These are phyloP conservation scores for Tulasnella sp. DNA, from an alignment of 768 basidiomycete species.

Conservation along the genomic window DNA sequence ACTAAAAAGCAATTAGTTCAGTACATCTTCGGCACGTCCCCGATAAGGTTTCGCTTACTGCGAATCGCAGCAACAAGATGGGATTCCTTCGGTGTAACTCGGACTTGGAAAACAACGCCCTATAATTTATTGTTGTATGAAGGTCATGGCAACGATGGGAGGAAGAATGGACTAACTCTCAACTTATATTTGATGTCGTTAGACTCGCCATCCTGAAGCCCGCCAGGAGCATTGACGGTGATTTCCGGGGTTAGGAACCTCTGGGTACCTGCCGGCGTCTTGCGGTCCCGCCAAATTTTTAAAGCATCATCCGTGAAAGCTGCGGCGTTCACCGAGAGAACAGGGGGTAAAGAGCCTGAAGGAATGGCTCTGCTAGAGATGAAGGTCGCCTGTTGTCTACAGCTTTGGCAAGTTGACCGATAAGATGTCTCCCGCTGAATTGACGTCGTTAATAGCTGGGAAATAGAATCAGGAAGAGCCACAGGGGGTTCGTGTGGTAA, in stretches of 20 bases:
- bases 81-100: conserved; percentile 68
- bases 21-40: neutral
- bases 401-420: conserved; percentile 83
- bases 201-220: conserved; percentile 64
- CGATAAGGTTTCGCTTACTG: conserved; percentile 52
- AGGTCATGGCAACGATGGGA: neutral
- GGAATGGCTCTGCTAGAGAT: conserved; percentile 68
- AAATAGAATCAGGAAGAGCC: conserved; percentile 54
- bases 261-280: conserved; percentile 43
- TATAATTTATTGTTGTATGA: conserved; percentile 43
- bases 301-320: conserved; percentile 75
- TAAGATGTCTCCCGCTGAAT: conserved; percentile 80
- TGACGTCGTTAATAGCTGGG: conserved; percentile 70
- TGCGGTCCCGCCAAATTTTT: conserved; percentile 73
- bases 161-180: conserved; percentile 53
- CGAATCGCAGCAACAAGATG: conserved; percentile 90
- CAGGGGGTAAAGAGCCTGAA: conserved; percentile 70
- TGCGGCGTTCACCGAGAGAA: conserved; percentile 84
- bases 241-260: conserved; percentile 62
- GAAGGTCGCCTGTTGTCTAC: conserved; percentile 77
- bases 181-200: conserved; percentile 66
- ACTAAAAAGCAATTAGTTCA: neutral
- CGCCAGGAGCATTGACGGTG: conserved; percentile 47
- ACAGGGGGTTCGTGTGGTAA: conserved; percentile 44
- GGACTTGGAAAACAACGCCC: conserved; percentile 81